Base-by-base conservation (phyloP, 1,139 yeast genomes). In the Protomyces arabidopsidicola region DNA sequence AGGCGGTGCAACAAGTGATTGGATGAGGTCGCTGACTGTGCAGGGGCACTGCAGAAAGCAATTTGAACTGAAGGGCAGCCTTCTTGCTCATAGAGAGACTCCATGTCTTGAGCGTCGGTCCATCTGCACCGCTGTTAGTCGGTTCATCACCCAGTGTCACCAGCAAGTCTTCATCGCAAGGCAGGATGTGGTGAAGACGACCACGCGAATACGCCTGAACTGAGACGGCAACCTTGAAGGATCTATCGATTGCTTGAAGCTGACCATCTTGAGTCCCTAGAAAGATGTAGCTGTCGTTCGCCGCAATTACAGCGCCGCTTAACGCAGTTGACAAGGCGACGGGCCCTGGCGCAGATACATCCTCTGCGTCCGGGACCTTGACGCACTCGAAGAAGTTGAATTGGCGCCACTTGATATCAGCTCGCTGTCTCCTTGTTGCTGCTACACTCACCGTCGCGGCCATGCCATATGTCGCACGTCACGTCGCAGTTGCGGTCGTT, bases 351-450 rank as follows among this genome's bases (percentile, higher is more conserved):
- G 38, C n/a, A 20, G 60, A 45, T 20, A 10, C 45, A 59, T 61
- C 45, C 6, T 8, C 69, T 61, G 45, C 66, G 42, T 18, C 38
- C 68, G 85, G 78, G 45, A 93, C 86, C 4, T 97, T 97, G 0
- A 85, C 81, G 56, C 84, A 81, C 65, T 90, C 97, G 74, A 88
- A 90, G 75, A 93, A 86, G 69, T 88, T 91, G 75, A 93, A 88
- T 71, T 88, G 96, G 67, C 95, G 81, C 97, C 97, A 90, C 78
- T 75, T 57, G 16, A 5, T 31, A 10, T 27, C 18, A 42, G 48
- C 31, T 42, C 48, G 22, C 14, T 36, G 42, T 5, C 42, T 35
- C 38, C 14, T 14, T 36, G 42, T 36, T 36, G 48, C 48, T 42
- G 48, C 42, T 1, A 8, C 12, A 38, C 16, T 14, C 16, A 38